Evolutionary conservation across 768 basidiomycete species (phyloP), one percentile per base, ranked within the genome.

Genomic region (Lactarius quietus): DNA sequence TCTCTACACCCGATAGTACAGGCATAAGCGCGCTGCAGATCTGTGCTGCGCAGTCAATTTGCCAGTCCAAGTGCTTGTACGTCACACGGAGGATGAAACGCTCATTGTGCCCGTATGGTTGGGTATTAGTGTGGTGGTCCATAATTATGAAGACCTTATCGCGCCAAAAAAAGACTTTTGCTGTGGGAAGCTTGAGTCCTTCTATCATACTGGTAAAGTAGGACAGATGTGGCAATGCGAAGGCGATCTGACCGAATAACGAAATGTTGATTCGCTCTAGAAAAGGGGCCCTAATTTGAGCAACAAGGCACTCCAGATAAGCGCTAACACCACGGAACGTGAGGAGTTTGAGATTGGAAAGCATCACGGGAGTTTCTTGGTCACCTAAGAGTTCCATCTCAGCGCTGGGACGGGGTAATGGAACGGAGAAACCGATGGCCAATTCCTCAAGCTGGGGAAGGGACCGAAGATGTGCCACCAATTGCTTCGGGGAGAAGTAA

Each of bases 1-100:
- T n/a, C 15, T 63, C 36, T 6, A 39, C 48, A 7, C 20, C 23
- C 0, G 57, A 58, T 0, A 63, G 36, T 4, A 38, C 4, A 3
- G 48, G 48, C n/a, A n/a, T 35, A 26, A 63, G 62, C 17, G 56
- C 45, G 29, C 36, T n/a, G n/a, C 45, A 63, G n/a, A 63, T 26
- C 35, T 58, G 62, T 1, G 48, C 45, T 17, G 62, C 62, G n/a
- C 56, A 48, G 18, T 39, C 18, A 6, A 63, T 33, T 33, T 63
- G 56, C 62, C 62, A 52, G 28, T 63, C 48, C 33, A 63, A 53
- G 8, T 28, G 10, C 28, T 18, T 63, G 35, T 36, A 48, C 15
- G 12, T 23, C 35, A 63, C 12, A 6, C 6, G 28, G 6, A 63
- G 29, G 35, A 12, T 6, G 29, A 63, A 39, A 18, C 6, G 9